These are phyloP conservation scores for Populus hybrid DNA, from an alignment of 441 rosid genomes.

Conservation along the genomic window DNA sequence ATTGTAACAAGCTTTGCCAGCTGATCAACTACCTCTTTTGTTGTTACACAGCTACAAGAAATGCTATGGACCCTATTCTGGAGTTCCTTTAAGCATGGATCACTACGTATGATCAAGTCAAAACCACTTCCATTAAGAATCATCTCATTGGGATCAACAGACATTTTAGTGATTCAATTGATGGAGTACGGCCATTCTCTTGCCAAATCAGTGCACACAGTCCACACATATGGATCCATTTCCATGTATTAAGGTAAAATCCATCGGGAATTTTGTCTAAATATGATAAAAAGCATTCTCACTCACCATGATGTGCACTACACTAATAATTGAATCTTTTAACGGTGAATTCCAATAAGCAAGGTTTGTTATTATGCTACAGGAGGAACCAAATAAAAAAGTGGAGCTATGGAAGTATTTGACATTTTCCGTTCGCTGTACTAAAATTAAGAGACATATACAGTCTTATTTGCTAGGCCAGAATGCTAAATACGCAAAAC, in stretches of 20 bases:
- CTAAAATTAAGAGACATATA: neutral
- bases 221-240: constrained; percentile 87
- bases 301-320: constrained; percentile 66
- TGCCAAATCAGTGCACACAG: constrained; percentile 77
- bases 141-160: constrained; percentile 60
- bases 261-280: constrained; percentile 95
- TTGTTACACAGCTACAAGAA: constrained; percentile 67
- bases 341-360: constrained; percentile 3
- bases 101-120: constrained; percentile 72
- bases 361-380: neutral
- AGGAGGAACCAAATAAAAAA: neutral
- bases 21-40: constrained; percentile 89
- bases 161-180: constrained; percentile 75
- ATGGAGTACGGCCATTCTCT: constrained; percentile 82
- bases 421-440: neutral
- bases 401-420: neutral
- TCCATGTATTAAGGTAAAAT: constrained; percentile 85
- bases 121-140: constrained; percentile 70
- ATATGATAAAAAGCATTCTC: constrained; percentile 92
- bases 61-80: constrained; percentile 70
- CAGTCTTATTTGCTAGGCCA: neutral
- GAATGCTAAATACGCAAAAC: no score
- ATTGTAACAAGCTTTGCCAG: constrained; percentile 72
- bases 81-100: constrained; percentile 77
- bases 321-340: constrained; percentile 10